A percentile compares a stretch with the other conserved stretches of the same genome.
Conservation (phyloP, 331 rosid species). For the Quercus lobata region DNA sequence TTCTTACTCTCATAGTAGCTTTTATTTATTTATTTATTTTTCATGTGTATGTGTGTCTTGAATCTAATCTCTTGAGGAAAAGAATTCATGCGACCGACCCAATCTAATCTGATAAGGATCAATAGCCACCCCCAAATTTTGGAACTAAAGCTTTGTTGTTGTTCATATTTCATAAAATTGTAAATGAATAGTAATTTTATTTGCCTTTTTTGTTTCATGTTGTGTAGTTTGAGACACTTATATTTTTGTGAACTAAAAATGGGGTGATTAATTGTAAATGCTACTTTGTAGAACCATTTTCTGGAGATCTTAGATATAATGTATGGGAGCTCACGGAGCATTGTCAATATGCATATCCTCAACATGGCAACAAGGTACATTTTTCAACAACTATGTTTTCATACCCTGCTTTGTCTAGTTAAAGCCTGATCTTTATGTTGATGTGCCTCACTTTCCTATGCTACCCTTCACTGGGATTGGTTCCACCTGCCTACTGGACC, state of each 20-base stretch:
- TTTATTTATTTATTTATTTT: not conserved
- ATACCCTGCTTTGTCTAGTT: not conserved
- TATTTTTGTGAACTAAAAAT: not conserved
- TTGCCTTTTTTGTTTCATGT: constrained; percentile 1
- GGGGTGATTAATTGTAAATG: constrained; percentile 8
- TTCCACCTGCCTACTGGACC: not conserved
- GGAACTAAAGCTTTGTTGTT: not conserved
- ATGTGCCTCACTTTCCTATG: constrained; percentile 9
- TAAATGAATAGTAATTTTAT: not conserved
- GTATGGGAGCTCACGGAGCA: constrained; percentile 63
- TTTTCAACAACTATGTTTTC: constrained; percentile 1
- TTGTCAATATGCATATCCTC: constrained; percentile 71
- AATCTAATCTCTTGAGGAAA: not conserved
- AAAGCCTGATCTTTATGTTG: not conserved
- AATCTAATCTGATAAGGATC: too few relatives aligned
- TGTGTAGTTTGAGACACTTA: not conserved
- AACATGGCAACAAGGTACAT: constrained; percentile 70
- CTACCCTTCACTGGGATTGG: constrained; percentile 7
- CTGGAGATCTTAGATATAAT: constrained; percentile 69
- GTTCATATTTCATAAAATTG: not conserved
- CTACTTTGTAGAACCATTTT: constrained; percentile 61
- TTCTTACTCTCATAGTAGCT: constrained; percentile 17
- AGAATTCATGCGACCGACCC: too few relatives aligned
- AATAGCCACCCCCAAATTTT: too few relatives aligned
- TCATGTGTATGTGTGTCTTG: not conserved